Percentiles rank a stretch among this genome's conserved stretches.
Conservation (phyloP, 2,329 filamentous ascomycete genomes). For the Cercospora zeae-maydis region DNA sequence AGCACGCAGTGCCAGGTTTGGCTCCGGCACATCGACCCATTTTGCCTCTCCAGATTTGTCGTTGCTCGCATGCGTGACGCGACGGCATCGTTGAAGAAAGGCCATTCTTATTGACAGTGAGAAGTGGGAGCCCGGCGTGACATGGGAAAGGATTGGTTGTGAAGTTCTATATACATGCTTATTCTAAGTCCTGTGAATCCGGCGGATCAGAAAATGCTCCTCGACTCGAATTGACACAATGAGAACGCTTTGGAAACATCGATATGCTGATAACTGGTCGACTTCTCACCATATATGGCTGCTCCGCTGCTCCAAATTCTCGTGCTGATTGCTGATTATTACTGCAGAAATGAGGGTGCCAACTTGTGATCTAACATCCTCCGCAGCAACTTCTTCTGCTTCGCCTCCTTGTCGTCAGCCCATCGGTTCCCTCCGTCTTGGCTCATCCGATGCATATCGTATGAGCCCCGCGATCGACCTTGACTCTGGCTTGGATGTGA, state of each 20-base stretch:
- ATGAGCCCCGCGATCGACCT: conserved; percentile 4
- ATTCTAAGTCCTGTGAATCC: too few relatives aligned
- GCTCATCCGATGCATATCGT: conserved; percentile 4
- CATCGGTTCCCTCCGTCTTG: conserved; percentile 3
- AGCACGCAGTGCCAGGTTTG: conserved; percentile 14
- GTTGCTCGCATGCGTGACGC: conserved; percentile 20
- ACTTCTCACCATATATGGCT: too few relatives aligned
- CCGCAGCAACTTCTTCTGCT: conserved; percentile 1
- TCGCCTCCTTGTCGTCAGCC: conserved; percentile 4
- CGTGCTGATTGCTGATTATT: not conserved
- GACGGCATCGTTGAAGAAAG: not conserved
- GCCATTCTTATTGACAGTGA: not conserved
- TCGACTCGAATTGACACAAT: not conserved
- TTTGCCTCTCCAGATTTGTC: conserved; percentile 21
- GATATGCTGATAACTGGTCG: too few relatives aligned
- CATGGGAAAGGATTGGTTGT: not conserved
- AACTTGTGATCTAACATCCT: conserved; percentile 8
- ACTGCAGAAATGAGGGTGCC: conserved; percentile 10
- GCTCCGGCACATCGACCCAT: conserved; percentile 16
- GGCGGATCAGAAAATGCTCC: too few relatives aligned
- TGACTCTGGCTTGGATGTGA: not conserved
- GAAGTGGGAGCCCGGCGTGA: too few relatives aligned
- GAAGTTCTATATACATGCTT: too few relatives aligned
- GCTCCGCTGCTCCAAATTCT: not conserved
- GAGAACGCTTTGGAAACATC: not conserved